Conservation (phyloP, 2,329 filamentous ascomycete species). For the Aspergillus arachidicola region DNA sequence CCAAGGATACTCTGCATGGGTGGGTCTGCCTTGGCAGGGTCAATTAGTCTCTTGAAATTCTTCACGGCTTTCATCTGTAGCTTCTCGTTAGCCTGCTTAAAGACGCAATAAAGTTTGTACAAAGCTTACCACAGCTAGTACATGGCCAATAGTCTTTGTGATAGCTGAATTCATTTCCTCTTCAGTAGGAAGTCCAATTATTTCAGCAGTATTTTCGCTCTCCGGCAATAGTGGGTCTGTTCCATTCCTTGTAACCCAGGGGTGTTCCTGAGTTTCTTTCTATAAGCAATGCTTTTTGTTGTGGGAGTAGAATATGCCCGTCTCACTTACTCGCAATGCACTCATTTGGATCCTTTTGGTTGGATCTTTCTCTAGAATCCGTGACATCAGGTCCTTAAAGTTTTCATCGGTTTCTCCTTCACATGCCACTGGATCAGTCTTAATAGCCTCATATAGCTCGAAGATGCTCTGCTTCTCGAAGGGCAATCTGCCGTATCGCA, state of each 20-base stretch:
- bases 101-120: background rate
- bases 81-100: constrained; percentile 6
- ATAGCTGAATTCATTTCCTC: constrained; percentile 90
- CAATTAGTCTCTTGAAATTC: constrained; percentile 78
- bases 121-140: constrained; percentile 72
- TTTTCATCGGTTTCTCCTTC: constrained; percentile 65
- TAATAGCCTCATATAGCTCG: constrained; percentile 88
- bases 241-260: constrained; percentile 86
- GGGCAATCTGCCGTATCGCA: constrained; percentile 84
- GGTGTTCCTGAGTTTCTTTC: constrained; percentile 66
- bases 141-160: constrained; percentile 82
- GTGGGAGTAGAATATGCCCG: background rate
- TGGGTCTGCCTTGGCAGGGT: constrained; percentile 53
- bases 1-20: constrained; percentile 63
- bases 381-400: constrained; percentile 74
- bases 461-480: constrained; percentile 79
- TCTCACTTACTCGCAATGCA: constrained; percentile 70
- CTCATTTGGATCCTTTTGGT: constrained; percentile 79
- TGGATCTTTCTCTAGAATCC: constrained; percentile 82
- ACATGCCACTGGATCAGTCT: constrained; percentile 65
- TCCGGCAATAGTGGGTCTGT: constrained; percentile 75
- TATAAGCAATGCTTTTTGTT: constrained; percentile 4
- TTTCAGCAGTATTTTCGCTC: constrained; percentile 81
- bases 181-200: constrained; percentile 82
- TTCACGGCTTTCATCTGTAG: constrained; percentile 82